Evolutionary conservation across 73 alveolate genomes (phyloP).

Genomic region (Loxodes magnus): DNA sequence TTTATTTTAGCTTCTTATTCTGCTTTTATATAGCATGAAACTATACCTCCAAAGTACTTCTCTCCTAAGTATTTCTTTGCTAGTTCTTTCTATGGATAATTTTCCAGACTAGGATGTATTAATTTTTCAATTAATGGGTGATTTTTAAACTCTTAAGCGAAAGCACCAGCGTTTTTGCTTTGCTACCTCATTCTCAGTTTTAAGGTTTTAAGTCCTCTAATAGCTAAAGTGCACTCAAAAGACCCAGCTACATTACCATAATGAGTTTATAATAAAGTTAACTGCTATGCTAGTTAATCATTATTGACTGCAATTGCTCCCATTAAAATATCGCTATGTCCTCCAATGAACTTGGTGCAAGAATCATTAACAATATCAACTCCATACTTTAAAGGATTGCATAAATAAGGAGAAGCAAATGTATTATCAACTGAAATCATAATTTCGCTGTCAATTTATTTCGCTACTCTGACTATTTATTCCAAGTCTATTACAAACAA

Average conservation of each 20-base stretch:
- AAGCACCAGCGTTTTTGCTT: slow-evolving; percentile 43
- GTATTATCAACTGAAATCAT: slow-evolving; percentile 28
- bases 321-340: slow-evolving; percentile 46
- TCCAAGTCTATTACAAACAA: slow-evolving; percentile 20
- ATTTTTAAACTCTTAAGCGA: slow-evolving; percentile 47
- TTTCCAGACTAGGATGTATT: slow-evolving; percentile 53
- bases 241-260: slow-evolving; percentile 54
- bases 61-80: slow-evolving; percentile 45
- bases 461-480: slow-evolving; percentile 4
- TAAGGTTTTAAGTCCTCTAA: slow-evolving; percentile 68
- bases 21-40: slow-evolving; percentile 42
- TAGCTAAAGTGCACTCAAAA: slow-evolving; percentile 59
- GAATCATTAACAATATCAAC: slow-evolving; percentile 33
- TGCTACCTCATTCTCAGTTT: slow-evolving; percentile 47
- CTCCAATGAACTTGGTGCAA: slow-evolving; percentile 42
- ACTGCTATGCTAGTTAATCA: not conserved
- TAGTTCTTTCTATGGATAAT: slow-evolving; percentile 35
- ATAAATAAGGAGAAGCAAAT: slow-evolving; percentile 21
- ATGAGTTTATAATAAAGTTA: no score
- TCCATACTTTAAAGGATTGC: slow-evolving; percentile 31
- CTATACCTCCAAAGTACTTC: slow-evolving; percentile 53
- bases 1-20: slow-evolving; percentile 33
- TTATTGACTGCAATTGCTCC: slow-evolving; percentile 12
- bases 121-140: slow-evolving; percentile 57
- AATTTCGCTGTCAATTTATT: slow-evolving; percentile 1